A percentile compares a stretch with the other conserved stretches of the same genome.
Evolutionary conservation across 1,284 basidiomycete genomes (phyloP).

Genomic region (Rhodotorula sp.): DNA sequence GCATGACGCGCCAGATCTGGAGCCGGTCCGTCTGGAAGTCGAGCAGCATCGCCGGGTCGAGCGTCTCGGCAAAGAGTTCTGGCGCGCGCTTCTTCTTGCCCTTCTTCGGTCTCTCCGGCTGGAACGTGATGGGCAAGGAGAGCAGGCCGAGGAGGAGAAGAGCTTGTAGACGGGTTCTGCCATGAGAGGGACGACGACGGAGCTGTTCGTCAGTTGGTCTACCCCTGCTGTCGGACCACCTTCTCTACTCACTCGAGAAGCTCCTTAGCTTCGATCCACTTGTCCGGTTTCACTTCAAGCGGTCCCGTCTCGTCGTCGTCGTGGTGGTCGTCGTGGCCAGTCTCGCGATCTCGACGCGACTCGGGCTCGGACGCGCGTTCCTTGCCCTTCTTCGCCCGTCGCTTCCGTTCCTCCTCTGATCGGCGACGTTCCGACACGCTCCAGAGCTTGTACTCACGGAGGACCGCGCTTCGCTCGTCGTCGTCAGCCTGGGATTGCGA

Average conservation of each 20-base stretch:
- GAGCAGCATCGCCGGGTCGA: conserved; percentile 39
- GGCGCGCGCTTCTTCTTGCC: conserved; percentile 33
- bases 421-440: neutral
- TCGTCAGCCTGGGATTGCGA: neutral
- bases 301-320: neutral
- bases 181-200: neutral
- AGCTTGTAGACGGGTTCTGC: conserved; percentile 37
- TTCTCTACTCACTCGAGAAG: conserved; percentile 28
- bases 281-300: neutral
- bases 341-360: neutral
- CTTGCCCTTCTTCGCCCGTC: conserved; percentile 6
- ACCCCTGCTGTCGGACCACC: too few relatives aligned
- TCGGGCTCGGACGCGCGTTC: conserved; percentile 13
- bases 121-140: conserved; percentile 17
- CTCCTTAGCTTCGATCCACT: conserved; percentile 29
- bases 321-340: neutral
- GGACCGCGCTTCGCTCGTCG: neutral
- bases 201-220: neutral
- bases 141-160: conserved; percentile 35
- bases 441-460: conserved; percentile 15
- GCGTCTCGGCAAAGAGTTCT: conserved; percentile 29
- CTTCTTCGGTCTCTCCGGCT: conserved; percentile 13
- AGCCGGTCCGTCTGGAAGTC: conserved; percentile 41
- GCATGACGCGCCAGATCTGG: conserved; percentile 41
- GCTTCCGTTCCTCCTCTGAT: conserved; percentile 16